Evolutionary conservation across 805 yeast species (phyloP).

Genomic region (Hyphopichia homilentoma): DNA sequence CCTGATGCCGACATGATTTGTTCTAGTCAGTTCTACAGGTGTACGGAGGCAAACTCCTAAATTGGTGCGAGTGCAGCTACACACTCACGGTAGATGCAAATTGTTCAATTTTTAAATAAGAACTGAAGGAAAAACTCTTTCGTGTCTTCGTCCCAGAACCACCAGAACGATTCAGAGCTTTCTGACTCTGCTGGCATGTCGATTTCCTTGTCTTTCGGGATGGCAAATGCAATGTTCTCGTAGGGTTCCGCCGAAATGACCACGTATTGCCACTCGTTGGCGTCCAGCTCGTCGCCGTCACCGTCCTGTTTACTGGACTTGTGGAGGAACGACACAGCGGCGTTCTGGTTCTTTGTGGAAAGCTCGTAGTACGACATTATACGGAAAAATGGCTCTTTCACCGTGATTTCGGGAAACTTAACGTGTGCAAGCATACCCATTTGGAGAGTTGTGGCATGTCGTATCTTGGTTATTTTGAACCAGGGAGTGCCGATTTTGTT

Average conservation of each 20-base stretch:
- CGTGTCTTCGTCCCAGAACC: slow-evolving; percentile 70
- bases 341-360: slow-evolving; percentile 35
- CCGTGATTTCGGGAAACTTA: slow-evolving; percentile 49
- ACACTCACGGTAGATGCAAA: no score
- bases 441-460: slow-evolving; percentile 55
- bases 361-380: slow-evolving; percentile 77
- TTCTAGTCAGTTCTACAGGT: no score
- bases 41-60: no score
- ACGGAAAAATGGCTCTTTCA: slow-evolving; percentile 59
- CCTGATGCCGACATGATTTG: no score
- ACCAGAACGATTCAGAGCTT: slow-evolving; percentile 48
- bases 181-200: slow-evolving; percentile 26
- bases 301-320: slow-evolving; percentile 13
- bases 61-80: no score
- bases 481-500: slow-evolving; percentile 71
- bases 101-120: no score
- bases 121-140: slow-evolving; percentile 70
- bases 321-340: slow-evolving; percentile 21
- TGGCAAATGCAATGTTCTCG: slow-evolving; percentile 70
- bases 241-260: slow-evolving; percentile 89
- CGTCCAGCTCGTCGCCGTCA: slow-evolving; percentile 15
- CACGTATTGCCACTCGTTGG: slow-evolving; percentile 58
- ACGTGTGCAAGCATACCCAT: slow-evolving; percentile 66
- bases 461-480: slow-evolving; percentile 61
- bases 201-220: slow-evolving; percentile 60